A percentile compares a stretch with the other conserved stretches of the same genome.
Evolutionary conservation across 441 rosid genomes (phyloP).

Genomic region (Kokia cookei): DNA sequence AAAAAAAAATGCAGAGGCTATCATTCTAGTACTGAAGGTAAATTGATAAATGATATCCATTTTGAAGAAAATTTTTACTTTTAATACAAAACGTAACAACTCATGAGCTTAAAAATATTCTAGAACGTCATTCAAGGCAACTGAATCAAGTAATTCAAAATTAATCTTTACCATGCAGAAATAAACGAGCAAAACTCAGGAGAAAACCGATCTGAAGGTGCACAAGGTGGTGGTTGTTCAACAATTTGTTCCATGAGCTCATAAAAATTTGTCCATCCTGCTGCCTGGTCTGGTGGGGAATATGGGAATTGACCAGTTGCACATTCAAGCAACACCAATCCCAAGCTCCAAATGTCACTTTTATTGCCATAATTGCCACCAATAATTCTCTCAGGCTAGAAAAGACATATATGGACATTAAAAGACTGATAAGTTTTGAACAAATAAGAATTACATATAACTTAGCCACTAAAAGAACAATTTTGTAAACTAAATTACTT

Average conservation of each 20-base stretch:
- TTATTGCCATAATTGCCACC: slow-evolving; percentile 48
- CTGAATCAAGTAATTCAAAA: not conserved
- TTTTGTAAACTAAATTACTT: slow-evolving; percentile 29
- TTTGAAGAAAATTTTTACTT: not conserved
- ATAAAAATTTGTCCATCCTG: slow-evolving; percentile 66
- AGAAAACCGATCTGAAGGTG: slow-evolving; percentile 63
- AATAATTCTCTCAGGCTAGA: slow-evolving; percentile 84
- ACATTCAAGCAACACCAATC: slow-evolving; percentile 77
- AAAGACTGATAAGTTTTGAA: not conserved
- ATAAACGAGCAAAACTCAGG: slow-evolving; percentile 80
- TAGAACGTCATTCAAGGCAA: not conserved
- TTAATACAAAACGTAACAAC: not conserved
- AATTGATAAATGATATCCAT: not conserved
- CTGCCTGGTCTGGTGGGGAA: slow-evolving; percentile 52
- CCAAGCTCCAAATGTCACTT: slow-evolving; percentile 97
- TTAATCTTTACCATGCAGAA: slow-evolving; percentile 64
- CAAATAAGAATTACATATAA: not conserved
- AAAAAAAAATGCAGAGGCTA: not conserved
- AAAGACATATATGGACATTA: not conserved
- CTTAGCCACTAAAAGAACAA: not conserved
- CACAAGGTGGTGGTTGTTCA: slow-evolving; percentile 66
- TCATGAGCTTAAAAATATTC: not conserved
- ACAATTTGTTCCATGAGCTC: slow-evolving; percentile 91
- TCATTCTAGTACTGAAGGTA: not conserved
- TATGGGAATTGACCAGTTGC: slow-evolving; percentile 87